Evolutionary conservation across 129 eudicot species (phyloP).

Genomic region (Mikania micrantha): DNA sequence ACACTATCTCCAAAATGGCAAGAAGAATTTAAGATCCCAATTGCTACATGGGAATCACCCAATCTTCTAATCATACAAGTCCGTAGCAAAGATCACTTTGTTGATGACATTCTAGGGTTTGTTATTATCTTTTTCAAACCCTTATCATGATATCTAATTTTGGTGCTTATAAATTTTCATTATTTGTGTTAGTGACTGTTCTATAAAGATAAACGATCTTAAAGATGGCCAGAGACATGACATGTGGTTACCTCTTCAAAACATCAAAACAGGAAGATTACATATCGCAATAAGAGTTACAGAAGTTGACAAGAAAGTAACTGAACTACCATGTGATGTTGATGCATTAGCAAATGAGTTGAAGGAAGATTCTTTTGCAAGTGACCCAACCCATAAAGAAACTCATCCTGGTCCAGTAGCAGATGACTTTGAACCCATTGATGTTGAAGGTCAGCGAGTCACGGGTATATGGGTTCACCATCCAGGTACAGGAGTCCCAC

Average conservation of each 20-base stretch:
- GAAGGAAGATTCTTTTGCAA: constrained; percentile 22
- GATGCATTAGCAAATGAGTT: constrained; percentile 29
- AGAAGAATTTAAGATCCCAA: constrained; percentile 88
- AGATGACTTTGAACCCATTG: constrained; percentile 66
- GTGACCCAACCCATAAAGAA: constrained; percentile 19
- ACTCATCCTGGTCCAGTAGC: constrained; percentile 28
- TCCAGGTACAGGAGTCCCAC: constrained; percentile 76
- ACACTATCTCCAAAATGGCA: constrained; percentile 85
- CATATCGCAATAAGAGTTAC: constrained; percentile 63
- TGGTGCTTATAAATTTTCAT: not conserved
- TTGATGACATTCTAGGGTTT: constrained; percentile 78
- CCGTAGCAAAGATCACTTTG: constrained; percentile 69
- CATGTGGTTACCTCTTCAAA: constrained; percentile 75
- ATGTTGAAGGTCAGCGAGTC: constrained; percentile 58
- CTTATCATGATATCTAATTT: not conserved
- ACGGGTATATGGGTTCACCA: constrained; percentile 91
- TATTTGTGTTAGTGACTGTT: constrained; percentile 47
- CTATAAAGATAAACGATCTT: constrained; percentile 55
- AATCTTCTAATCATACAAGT: constrained; percentile 68
- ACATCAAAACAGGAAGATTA: constrained; percentile 74
- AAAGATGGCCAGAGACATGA: constrained; percentile 81
- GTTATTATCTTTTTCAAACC: constrained; percentile 10
- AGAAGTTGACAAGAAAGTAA: constrained; percentile 50
- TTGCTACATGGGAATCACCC: constrained; percentile 67
- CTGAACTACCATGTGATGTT: constrained; percentile 29